Evolutionary conservation across 1,284 basidiomycete genomes (phyloP), one percentile per base, ranked within the genome.

Genomic region (Ustilago hordei): DNA sequence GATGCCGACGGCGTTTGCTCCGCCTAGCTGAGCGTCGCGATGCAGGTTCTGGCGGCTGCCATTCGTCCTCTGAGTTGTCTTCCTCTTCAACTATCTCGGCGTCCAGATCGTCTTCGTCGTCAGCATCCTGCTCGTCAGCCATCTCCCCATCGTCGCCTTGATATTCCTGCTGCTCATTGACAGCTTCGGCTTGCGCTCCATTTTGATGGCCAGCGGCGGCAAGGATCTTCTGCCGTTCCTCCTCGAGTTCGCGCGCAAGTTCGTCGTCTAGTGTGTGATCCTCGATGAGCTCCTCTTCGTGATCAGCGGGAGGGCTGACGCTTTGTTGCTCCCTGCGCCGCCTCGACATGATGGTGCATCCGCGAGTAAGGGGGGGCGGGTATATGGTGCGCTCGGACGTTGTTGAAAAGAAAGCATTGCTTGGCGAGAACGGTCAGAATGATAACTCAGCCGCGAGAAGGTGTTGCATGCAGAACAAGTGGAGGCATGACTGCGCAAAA

Each of bases 21-120:
- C 58, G 52, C 8, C 73, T 17, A 9, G 48, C 55, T 0, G 64
- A 23, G 35, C 52, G 52, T 3, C 43, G 43, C 7, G 57, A 31
- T 34, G 61, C 55, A n/a, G 58, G 66, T 38, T 48, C 45, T 31
- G 66, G 61, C 9, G 77, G 77, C n/a, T 61, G 69, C 74, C 78
- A 77, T 56, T 78, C 76, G 56, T 77, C 79, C 35, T 55, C 69
- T 9, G 69, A 69, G 38, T 77, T 66, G 13, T 66, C 69, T 12
- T 71, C 56, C 8, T 70, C 69, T 13, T 47, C 38, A 1, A 41
- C 38, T 5, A 41, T 8, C 17, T 52, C 55, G 17, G 43, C 57
- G 13, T 68, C 58, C 19, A 45, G 55, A 5, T 36, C 31, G 1
- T 59, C 53, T 1, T 63, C 56, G 11, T 32, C 19, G 19, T 47